A percentile compares a stretch with the other conserved stretches of the same genome.
Conservation (phyloP, 345 rosid species). For the Acer negundo region DNA sequence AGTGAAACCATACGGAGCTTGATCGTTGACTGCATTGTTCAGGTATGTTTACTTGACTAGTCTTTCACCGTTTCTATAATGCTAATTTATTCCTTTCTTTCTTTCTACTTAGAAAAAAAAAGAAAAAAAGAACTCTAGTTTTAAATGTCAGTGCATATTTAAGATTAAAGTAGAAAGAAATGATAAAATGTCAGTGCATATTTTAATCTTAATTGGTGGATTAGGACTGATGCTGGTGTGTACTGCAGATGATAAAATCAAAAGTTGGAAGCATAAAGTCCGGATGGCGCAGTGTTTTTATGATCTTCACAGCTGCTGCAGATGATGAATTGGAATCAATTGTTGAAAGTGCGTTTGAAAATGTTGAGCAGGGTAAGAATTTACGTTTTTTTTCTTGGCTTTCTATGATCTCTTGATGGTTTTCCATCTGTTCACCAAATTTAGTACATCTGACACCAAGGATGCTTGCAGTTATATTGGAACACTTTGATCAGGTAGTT, state of each 20-base stretch:
- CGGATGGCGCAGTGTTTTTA: slow-evolving; percentile 93
- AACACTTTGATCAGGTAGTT: slow-evolving; percentile 97
- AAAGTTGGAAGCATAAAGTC: slow-evolving; percentile 93
- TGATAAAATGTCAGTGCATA: neutral
- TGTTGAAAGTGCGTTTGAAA: slow-evolving; percentile 70
- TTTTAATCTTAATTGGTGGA: neutral
- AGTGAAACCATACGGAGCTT: slow-evolving; percentile 78
- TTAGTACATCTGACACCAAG: slow-evolving; percentile 35
- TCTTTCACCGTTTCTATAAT: slow-evolving; percentile 12
- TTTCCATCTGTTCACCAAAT: slow-evolving; percentile 17
- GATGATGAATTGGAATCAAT: slow-evolving; percentile 62
- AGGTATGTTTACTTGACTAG: slow-evolving; percentile 46
- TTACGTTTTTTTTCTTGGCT: slow-evolving; percentile 1
- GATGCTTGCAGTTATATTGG: slow-evolving; percentile 85
- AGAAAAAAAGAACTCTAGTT: no score
- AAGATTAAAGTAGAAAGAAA: neutral
- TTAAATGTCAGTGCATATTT: neutral
- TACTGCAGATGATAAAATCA: slow-evolving; percentile 83
- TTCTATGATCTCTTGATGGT: neutral
- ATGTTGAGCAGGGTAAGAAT: slow-evolving; percentile 65
- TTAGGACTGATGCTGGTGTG: slow-evolving; percentile 19
- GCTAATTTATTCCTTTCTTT: neutral
- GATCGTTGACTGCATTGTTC: slow-evolving; percentile 92
- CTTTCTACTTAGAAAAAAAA: neutral
- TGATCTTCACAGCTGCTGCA: slow-evolving; percentile 78